Conservation (phyloP, 2,329 filamentous ascomycete genomes). For the Iodosphaeria phyllophila region DNA sequence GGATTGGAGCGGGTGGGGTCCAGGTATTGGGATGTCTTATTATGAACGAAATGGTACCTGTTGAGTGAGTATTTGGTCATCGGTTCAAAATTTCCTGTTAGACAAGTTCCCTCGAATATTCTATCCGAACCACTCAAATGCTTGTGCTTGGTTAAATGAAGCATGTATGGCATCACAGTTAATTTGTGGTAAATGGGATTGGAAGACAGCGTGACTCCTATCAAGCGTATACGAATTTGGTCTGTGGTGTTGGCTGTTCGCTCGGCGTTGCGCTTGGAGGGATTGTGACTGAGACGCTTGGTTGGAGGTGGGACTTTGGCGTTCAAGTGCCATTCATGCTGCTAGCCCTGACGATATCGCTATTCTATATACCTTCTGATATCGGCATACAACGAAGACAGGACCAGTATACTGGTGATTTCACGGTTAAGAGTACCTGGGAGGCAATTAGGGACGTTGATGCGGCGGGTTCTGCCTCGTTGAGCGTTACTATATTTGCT, state of each 20-base stretch:
- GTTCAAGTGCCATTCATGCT: conserved; percentile 35
- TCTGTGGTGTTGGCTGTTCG: conserved; percentile 37
- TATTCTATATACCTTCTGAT: conserved; percentile 27
- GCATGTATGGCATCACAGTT: neutral
- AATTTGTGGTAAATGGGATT: neutral
- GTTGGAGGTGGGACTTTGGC: conserved; percentile 58
- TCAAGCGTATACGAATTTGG: conserved; percentile 51
- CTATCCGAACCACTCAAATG: neutral
- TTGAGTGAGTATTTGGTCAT: conserved; percentile 29
- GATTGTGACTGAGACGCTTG: conserved; percentile 47
- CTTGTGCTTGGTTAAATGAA: neutral
- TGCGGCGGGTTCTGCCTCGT: conserved; percentile 29
- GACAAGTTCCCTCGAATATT: neutral
- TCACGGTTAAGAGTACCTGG: conserved; percentile 21
- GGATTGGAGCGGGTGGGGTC: conserved; percentile 54
- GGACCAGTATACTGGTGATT: too few species aligned
- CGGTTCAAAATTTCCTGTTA: neutral
- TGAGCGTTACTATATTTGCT: conserved; percentile 34
- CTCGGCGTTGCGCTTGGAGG: conserved; percentile 53
- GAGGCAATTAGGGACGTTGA: conserved; percentile 38
- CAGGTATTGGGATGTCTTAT: conserved; percentile 53
- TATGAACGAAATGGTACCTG: conserved; percentile 55
- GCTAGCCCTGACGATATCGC: conserved; percentile 24
- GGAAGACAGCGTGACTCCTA: conserved; percentile 41
- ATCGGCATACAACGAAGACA: conserved; percentile 34